Conservation (phyloP, 2,329 filamentous ascomycete species). For the Exophiala calicioides region DNA sequence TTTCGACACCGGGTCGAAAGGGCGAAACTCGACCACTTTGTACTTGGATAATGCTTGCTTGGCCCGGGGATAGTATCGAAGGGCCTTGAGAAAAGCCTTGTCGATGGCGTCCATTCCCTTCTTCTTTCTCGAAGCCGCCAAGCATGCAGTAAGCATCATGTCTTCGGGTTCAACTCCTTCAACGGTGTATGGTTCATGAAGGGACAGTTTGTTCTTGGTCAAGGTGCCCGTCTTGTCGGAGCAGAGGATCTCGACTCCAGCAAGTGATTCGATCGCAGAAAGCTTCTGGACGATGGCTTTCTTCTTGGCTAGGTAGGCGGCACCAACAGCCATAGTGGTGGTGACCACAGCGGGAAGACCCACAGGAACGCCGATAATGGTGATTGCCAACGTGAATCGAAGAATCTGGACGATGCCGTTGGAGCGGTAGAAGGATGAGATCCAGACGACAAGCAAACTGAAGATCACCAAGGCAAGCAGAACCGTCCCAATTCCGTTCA, state of each 20-base stretch:
- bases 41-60: slow-evolving; percentile 80
- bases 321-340: slow-evolving; percentile 92
- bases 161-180: slow-evolving; percentile 80
- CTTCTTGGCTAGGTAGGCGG: slow-evolving; percentile 87
- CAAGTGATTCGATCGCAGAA: slow-evolving; percentile 85
- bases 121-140: slow-evolving; percentile 90
- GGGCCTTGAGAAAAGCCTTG: slow-evolving; percentile 88
- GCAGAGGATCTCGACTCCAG: slow-evolving; percentile 90
- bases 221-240: slow-evolving; percentile 92
- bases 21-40: slow-evolving; percentile 79
- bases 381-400: slow-evolving; percentile 82
- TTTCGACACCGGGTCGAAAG: slow-evolving; percentile 91
- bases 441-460: slow-evolving; percentile 80
- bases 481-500: slow-evolving; percentile 82
- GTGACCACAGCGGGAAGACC: slow-evolving; percentile 92
- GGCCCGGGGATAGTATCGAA: slow-evolving; percentile 78
- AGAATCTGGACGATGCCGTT: slow-evolving; percentile 78
- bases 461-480: slow-evolving; percentile 78
- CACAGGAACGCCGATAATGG: slow-evolving; percentile 88
- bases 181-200: slow-evolving; percentile 81
- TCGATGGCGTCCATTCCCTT: slow-evolving; percentile 95
- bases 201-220: slow-evolving; percentile 90
- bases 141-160: slow-evolving; percentile 87
- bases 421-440: slow-evolving; percentile 84
- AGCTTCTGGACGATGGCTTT: slow-evolving; percentile 92